phyloP scores from a whole-genome alignment of 768 basidiomycete species.

The Russula sp. region DNA sequence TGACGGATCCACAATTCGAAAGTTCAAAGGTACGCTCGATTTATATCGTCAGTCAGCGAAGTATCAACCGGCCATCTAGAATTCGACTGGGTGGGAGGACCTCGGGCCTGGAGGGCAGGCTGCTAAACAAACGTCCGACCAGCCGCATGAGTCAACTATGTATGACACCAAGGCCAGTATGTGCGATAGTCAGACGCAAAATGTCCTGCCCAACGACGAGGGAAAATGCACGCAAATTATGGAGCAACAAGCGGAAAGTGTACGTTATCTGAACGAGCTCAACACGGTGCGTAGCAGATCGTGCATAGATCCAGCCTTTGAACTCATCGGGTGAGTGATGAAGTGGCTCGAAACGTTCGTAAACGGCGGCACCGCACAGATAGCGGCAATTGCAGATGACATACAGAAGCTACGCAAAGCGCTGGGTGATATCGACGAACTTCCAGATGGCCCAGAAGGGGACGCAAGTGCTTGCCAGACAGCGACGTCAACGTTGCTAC shows the following conservation, averaged over 20 bases:
- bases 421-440: constrained; percentile 36
- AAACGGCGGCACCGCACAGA: constrained; percentile 66
- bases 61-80: neutral
- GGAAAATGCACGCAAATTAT: constrained; percentile 43
- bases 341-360: constrained; percentile 86
- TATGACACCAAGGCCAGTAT: neutral
- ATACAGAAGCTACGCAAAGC: constrained; percentile 55
- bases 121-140: neutral
- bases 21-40: neutral
- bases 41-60: neutral
- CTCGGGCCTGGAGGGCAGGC: neutral
- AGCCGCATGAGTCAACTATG: neutral
- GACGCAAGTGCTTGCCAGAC: constrained; percentile 24
- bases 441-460: constrained; percentile 19
- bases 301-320: neutral
- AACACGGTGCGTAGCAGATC: constrained; percentile 47
- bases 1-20: neutral
- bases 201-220: constrained; percentile 44
- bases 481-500: constrained; percentile 30
- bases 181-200: constrained; percentile 32
- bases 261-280: constrained; percentile 72
- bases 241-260: constrained; percentile 69
- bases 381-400: constrained; percentile 52
- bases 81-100: neutral
- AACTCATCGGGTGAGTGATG: constrained; percentile 12